Evolutionary conservation across 768 basidiomycete genomes (phyloP).

Genomic region (Leucosporidium scottii): DNA sequence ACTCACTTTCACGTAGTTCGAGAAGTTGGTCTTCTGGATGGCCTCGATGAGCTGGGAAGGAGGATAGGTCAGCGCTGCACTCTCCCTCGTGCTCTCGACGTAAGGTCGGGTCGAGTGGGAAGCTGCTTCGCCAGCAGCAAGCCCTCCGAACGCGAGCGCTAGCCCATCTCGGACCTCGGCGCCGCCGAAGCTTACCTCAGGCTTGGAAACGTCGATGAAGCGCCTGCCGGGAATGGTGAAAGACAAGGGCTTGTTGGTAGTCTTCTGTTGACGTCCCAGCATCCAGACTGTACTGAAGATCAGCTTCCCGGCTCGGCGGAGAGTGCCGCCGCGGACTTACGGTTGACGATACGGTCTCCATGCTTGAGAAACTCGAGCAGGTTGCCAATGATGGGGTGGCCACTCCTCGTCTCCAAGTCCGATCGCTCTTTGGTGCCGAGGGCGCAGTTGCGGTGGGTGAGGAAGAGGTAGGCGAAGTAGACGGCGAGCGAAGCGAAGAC

Average conservation of each 20-base stretch:
- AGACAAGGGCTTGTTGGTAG: background rate
- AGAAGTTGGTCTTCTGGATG: conserved; percentile 17
- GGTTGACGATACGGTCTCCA: background rate
- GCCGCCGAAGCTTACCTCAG: background rate
- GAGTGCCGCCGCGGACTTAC: background rate
- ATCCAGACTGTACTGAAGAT: too few species aligned
- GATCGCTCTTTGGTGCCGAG: conserved; percentile 6
- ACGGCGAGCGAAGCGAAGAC: conserved; percentile 10
- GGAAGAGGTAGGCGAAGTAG: background rate
- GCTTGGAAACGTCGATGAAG: conserved; percentile 11
- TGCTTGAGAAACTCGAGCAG: background rate
- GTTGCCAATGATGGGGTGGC: background rate
- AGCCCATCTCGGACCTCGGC: background rate
- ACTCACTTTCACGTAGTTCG: conserved; percentile 22
- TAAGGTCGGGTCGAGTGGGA: too few species aligned
- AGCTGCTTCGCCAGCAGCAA: background rate
- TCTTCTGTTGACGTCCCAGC: too few species aligned
- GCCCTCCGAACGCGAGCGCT: background rate
- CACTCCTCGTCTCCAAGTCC: conserved; percentile 2
- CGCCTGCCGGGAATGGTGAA: conserved; percentile 12
- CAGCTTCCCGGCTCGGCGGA: background rate
- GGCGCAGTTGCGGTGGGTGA: conserved; percentile 11
- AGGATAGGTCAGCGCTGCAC: background rate
- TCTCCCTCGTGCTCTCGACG: too few species aligned
- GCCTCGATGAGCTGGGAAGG: conserved; percentile 17